Base-by-base conservation (phyloP, 139 green algal species). In the Micractinium sp. region DNA sequence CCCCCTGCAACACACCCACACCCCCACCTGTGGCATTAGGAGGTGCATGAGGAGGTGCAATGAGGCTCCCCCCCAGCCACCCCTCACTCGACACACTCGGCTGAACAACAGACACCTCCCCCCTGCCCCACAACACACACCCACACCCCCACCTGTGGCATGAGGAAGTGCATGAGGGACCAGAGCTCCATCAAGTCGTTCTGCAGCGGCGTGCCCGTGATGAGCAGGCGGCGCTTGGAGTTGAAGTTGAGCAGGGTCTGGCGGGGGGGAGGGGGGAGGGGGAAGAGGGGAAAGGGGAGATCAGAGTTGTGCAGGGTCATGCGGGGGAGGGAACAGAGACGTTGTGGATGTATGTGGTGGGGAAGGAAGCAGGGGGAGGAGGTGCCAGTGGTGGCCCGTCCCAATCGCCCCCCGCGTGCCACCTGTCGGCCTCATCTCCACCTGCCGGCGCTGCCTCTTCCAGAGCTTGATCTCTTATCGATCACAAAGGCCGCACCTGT, bases 131-230 rank as follows among this genome's bases (percentile, higher is more conserved):
- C 63, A 71, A 2, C 63, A 31, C 22, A 25, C 63, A 71, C 63
- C 63, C 35, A 66, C 9, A 56, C 47, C 15, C 56, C 20, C 20
- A 94, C 91, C 81, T 97, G 93, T 0, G 97, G 98, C 98, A 99
- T 99, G 63, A 99, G 96, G 90, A 99, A 99, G 93, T 99, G 98
- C 97, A 99, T 98, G 33, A 99, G 93, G 9, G 88, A 94, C 98
- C 98, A 99, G 38, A 99, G 94, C 93, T 99, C 97, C 98, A 99
- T 99, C 23, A 99, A 91, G 86, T 89, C 77, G 74, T 89, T 89
- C 74, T 84, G 82, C 82, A 87, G 82, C 82, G 84, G 84, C 19
- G 84, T 88, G 84, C 84, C 84, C 96, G 98, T 99, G 89, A 99
- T 97, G 69, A 99, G 96, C 83, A 99, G 94, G 81, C 98, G 93